Percentiles rank a stretch among this genome's conserved stretches.
Evolutionary conservation across 192 early-diverging fungal species (phyloP).

Genomic region (Kappamyces sp.): DNA sequence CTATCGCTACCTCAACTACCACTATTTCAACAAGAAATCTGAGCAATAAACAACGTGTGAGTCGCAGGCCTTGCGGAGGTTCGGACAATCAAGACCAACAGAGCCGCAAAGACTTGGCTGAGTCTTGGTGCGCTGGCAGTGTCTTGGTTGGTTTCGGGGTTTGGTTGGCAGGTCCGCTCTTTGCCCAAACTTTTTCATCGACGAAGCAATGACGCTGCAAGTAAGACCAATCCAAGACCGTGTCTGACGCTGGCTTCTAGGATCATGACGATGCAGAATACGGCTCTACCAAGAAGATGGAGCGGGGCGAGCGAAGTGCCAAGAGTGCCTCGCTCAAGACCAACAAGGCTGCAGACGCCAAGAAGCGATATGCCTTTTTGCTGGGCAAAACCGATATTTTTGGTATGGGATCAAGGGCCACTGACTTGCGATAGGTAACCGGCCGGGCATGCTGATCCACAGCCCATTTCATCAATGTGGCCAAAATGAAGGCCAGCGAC

Average conservation of each 20-base stretch:
- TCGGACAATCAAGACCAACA: no score
- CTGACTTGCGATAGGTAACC: slow-evolving; percentile 5
- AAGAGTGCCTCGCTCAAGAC: background rate
- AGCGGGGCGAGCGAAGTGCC: background rate
- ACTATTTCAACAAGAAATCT: slow-evolving; percentile 22
- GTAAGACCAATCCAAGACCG: background rate
- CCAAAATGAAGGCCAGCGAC: slow-evolving; percentile 39
- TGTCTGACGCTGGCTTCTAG: background rate
- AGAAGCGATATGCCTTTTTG: slow-evolving; percentile 64
- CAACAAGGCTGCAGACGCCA: slow-evolving; percentile 46
- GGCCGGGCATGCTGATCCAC: background rate
- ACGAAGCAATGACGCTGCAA: background rate
- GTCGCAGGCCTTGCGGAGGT: no score
- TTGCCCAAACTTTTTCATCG: background rate
- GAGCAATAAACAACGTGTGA: no score
- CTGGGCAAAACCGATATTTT: slow-evolving; percentile 72
- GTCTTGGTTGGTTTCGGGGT: no score
- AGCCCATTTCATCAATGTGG: slow-evolving; percentile 61
- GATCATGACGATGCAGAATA: background rate
- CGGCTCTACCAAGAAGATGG: no score
- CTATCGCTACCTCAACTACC: slow-evolving; percentile 74
- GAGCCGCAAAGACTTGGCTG: no score
- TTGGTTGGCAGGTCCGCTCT: no score
- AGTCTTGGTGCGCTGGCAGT: no score
- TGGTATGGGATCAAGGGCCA: slow-evolving; percentile 17